These are phyloP conservation scores for Skeletonema tropicum DNA, from an alignment of 108 stramenopile species.

Conservation along the genomic window DNA sequence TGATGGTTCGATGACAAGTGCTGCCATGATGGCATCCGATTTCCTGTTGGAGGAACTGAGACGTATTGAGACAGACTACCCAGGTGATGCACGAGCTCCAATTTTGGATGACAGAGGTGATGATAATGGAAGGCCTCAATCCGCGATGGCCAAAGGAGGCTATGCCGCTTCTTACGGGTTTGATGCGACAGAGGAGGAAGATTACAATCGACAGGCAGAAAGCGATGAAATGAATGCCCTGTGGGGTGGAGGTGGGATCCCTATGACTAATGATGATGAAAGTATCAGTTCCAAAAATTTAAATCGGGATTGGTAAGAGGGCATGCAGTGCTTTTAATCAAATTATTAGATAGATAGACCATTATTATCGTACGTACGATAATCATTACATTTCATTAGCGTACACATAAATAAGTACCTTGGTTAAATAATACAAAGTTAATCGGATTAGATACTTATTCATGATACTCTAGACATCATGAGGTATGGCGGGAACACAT, in stretches of 20 bases:
- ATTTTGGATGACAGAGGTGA: conserved; percentile 14
- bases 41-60: conserved; percentile 76
- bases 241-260: conserved; percentile 59
- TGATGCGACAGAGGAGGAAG: conserved; percentile 15
- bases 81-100: conserved; percentile 11
- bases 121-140: neutral
- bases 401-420: too few relatives aligned
- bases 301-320: neutral
- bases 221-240: conserved; percentile 54
- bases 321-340: too few relatives aligned
- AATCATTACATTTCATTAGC: too few relatives aligned
- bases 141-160: conserved; percentile 33
- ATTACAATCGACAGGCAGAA: conserved; percentile 39
- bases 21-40: conserved; percentile 84
- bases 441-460: too few relatives aligned
- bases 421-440: too few relatives aligned
- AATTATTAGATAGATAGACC: too few relatives aligned
- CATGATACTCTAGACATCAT: too few relatives aligned
- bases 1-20: conserved; percentile 79
- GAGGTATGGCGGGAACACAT: too few relatives aligned
- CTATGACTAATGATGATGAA: conserved; percentile 37
- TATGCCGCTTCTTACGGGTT: conserved; percentile 62
- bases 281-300: neutral
- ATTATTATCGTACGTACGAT: too few relatives aligned
- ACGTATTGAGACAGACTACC: conserved; percentile 36